Conservation (phyloP, 176 grass and related monocot species). For the Chloris gayana region DNA sequence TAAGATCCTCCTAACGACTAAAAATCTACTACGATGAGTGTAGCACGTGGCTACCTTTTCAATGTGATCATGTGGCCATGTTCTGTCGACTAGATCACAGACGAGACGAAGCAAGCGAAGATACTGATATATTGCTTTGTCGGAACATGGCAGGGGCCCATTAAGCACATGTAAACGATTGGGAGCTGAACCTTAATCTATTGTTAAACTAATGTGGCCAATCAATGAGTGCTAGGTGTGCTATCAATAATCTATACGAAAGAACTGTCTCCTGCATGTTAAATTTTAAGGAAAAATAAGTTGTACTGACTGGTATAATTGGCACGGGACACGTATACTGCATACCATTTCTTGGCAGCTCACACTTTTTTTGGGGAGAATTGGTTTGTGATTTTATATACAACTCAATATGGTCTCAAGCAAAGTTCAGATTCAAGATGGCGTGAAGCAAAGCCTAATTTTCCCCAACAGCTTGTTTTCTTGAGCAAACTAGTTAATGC, state of each 20-base stretch:
- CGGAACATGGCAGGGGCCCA: no score
- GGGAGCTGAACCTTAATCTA: slow-evolving; percentile 23
- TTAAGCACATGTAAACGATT: slow-evolving; percentile 28
- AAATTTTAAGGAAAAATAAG: not conserved
- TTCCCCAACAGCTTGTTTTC: not conserved
- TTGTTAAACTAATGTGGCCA: not conserved
- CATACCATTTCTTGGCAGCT: not conserved
- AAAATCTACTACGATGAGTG: not conserved
- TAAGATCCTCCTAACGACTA: not conserved
- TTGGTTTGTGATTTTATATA: not conserved
- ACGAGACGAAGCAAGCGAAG: not conserved
- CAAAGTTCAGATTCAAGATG: not conserved
- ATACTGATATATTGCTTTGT: no score
- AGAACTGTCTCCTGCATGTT: slow-evolving; percentile 4
- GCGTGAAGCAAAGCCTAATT: not conserved
- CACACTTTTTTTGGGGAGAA: not conserved
- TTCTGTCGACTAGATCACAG: not conserved
- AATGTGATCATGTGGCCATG: not conserved
- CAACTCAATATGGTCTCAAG: not conserved
- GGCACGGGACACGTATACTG: not conserved
- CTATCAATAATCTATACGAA: not conserved
- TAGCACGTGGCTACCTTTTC: not conserved
- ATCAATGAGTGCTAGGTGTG: slow-evolving; percentile 43
- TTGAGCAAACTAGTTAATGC: not conserved
- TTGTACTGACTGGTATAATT: not conserved